Evolutionary conservation across 2,329 filamentous ascomycete genomes (phyloP).

Genomic region (Fusarium sp.): DNA sequence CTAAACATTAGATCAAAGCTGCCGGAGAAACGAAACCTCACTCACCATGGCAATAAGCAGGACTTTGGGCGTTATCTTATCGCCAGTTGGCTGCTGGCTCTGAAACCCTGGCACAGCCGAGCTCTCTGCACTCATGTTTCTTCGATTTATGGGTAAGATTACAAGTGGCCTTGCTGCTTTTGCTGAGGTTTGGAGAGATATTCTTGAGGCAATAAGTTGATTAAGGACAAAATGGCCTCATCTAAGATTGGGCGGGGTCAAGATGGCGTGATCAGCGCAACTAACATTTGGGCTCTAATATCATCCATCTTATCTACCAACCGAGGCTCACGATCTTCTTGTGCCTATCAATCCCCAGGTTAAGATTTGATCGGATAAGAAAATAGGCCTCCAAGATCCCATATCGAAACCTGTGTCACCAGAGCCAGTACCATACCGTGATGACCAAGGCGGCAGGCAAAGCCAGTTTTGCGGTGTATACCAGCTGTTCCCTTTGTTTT

Average conservation of each 20-base stretch:
- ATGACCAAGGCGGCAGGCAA: neutral
- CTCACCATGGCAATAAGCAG: constrained; percentile 34
- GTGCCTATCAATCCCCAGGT: too few relatives aligned
- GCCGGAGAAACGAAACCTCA: accelerated
- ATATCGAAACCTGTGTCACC: too few relatives aligned
- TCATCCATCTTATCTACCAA: neutral
- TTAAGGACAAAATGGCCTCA: constrained; percentile 1
- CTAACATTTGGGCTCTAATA: neutral
- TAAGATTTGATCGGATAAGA: accelerated
- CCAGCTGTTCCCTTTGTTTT: neutral
- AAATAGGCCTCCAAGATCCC: too few relatives aligned
- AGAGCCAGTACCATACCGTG: neutral
- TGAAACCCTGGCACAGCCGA: neutral
- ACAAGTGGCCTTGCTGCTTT: accelerated
- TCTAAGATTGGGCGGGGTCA: constrained; percentile 16
- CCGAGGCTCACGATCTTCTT: constrained; percentile 17
- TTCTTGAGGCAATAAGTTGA: constrained; percentile 12
- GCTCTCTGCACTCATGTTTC: neutral
- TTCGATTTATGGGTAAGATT: neutral
- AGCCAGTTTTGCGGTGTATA: neutral
- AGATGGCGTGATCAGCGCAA: constrained; percentile 25
- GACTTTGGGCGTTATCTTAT: constrained; percentile 18
- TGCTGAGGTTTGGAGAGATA: neutral
- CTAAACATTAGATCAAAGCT: neutral
- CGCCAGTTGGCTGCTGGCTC: neutral